These are phyloP conservation scores for Fusarium domesticum DNA, from an alignment of 2,329 filamentous ascomycete genomes.

Conservation along the genomic window DNA sequence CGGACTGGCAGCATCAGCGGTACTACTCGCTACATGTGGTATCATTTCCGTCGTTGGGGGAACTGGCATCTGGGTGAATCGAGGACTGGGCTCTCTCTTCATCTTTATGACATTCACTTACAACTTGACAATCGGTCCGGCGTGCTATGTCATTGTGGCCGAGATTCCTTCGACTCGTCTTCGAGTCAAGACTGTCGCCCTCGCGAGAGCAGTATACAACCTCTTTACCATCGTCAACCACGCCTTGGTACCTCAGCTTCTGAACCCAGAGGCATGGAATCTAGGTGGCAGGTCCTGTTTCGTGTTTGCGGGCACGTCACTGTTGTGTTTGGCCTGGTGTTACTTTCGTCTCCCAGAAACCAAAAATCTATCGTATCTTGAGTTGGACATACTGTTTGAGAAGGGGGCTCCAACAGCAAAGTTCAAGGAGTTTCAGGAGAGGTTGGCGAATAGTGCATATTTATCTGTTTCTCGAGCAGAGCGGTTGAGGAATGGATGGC, in stretches of 20 bases:
- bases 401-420: constrained; percentile 24
- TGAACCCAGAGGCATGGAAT: constrained; percentile 29
- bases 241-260: constrained; percentile 28
- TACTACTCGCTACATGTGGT: constrained; percentile 40
- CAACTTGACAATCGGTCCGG: constrained; percentile 26
- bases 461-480: constrained; percentile 17
- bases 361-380: constrained; percentile 26
- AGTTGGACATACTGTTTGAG: constrained; percentile 31
- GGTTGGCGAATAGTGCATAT: constrained; percentile 20
- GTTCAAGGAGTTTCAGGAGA: constrained; percentile 33
- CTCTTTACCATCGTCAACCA: constrained; percentile 27
- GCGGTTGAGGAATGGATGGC: constrained; percentile 24
- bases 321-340: constrained; percentile 26
- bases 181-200: constrained; percentile 39
- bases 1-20: constrained; percentile 31
- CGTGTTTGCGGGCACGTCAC: constrained; percentile 19
- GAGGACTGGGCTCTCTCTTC: constrained; percentile 37
- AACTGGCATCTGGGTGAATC: constrained; percentile 32
- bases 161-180: constrained; percentile 40
- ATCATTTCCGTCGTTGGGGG: constrained; percentile 36
- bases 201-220: constrained; percentile 33
- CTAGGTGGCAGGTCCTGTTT: constrained; percentile 29
- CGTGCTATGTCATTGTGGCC: constrained; percentile 38
- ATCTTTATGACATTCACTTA: constrained; percentile 42
- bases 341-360: constrained; percentile 30